phyloP scores from a whole-genome alignment of 257 asterid species.

The Gentiana dahurica region DNA sequence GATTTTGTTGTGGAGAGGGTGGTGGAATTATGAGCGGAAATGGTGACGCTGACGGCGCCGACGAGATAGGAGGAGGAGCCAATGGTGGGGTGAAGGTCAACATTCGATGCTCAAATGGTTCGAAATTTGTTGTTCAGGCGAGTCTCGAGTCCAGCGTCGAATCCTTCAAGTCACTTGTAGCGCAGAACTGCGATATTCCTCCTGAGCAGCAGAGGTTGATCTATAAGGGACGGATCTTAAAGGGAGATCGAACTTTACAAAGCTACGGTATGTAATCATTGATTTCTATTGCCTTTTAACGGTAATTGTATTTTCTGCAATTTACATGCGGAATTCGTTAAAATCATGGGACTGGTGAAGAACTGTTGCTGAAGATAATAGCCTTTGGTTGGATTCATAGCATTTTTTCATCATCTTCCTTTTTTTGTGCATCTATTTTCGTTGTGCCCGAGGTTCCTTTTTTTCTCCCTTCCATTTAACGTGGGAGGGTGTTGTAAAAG shows the following conservation, averaged over 20 bases:
- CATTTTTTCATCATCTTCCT: too few relatives aligned
- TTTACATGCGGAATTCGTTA: neutral
- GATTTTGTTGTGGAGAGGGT: slow-evolving; percentile 5
- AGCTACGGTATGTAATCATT: slow-evolving; percentile 33
- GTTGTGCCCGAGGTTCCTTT: too few relatives aligned
- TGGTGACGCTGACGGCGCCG: slow-evolving; percentile 21
- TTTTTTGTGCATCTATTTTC: too few relatives aligned
- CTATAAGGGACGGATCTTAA: slow-evolving; percentile 58
- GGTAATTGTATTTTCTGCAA: neutral
- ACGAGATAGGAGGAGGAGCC: slow-evolving; percentile 10
- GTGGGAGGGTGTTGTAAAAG: too few relatives aligned
- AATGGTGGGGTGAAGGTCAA: slow-evolving; percentile 28
- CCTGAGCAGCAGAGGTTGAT: slow-evolving; percentile 44
- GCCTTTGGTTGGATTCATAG: too few relatives aligned
- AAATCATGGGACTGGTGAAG: neutral
- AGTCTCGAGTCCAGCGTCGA: slow-evolving; percentile 34
- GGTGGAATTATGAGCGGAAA: slow-evolving; percentile 35
- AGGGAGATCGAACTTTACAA: slow-evolving; percentile 49
- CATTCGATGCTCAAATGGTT: slow-evolving; percentile 40
- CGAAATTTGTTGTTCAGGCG: slow-evolving; percentile 31
- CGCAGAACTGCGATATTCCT: slow-evolving; percentile 36
- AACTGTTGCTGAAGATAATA: neutral
- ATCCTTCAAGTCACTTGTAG: slow-evolving; percentile 36
- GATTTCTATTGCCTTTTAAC: neutral
- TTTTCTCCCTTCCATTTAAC: too few relatives aligned